Conservation (phyloP, 768 basidiomycete species). For the Suillus spraguei region DNA sequence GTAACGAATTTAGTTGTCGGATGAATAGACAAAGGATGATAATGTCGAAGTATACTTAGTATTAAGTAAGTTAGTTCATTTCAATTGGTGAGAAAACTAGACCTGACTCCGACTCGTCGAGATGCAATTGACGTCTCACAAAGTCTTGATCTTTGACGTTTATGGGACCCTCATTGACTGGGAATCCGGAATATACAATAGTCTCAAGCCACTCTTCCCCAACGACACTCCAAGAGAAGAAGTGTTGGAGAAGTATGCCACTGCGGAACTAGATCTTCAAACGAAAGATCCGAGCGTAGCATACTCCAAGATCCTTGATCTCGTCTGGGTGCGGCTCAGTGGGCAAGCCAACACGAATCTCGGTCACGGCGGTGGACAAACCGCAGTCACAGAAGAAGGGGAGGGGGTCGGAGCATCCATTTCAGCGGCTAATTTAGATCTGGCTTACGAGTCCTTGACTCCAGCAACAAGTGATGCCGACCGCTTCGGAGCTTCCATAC, state of each 20-base stretch:
- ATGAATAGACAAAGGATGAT: too few species aligned
- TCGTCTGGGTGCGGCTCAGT: conserved; percentile 35
- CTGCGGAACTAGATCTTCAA: conserved; percentile 60
- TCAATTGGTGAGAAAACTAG: too few species aligned
- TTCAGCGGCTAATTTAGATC: background rate
- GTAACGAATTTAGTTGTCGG: too few species aligned
- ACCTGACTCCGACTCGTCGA: too few species aligned
- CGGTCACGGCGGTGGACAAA: conserved; percentile 39
- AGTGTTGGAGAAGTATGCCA: conserved; percentile 51
- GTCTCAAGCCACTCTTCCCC: conserved; percentile 37
- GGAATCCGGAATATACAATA: conserved; percentile 67
- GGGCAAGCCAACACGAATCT: conserved; percentile 27
- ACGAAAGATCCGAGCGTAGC: conserved; percentile 56
- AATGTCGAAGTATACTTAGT: too few species aligned
- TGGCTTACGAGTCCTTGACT: background rate
- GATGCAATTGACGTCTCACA: conserved; percentile 24
- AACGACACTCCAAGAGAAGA: conserved; percentile 32
- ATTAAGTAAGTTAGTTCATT: too few species aligned
- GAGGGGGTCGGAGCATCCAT: conserved; percentile 23
- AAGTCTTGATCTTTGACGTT: conserved; percentile 69
- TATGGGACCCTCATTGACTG: conserved; percentile 80
- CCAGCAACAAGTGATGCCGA: conserved; percentile 32
- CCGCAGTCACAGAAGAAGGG: conserved; percentile 31
- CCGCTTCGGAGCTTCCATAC: conserved; percentile 63
- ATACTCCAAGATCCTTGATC: conserved; percentile 62